Conservation (phyloP, 2,329 filamentous ascomycete genomes). For the Tolypocladium ophioglossoides region DNA sequence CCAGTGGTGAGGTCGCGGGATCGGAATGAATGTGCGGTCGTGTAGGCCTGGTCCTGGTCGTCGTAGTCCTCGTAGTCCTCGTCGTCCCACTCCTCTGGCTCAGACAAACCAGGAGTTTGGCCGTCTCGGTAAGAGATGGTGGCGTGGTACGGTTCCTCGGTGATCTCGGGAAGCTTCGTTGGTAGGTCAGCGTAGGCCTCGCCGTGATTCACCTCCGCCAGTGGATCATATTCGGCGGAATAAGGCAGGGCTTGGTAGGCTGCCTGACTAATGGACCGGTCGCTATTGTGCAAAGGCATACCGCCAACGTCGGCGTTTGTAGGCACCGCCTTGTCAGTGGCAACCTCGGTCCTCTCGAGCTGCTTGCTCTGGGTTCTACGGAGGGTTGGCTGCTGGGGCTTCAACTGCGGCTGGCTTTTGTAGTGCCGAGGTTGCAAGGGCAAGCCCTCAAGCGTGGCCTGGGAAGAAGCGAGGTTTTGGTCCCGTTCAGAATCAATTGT, state of each 20-base stretch:
- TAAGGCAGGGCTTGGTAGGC: conserved; percentile 18
- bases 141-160: conserved; percentile 16
- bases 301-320: conserved; percentile 4
- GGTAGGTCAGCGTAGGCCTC: conserved; percentile 12
- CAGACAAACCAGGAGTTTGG: conserved; percentile 19
- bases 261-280: conserved; percentile 10
- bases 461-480: neutral
- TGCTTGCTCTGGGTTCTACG: conserved; percentile 35
- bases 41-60: conserved; percentile 55
- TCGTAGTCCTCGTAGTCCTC: conserved; percentile 62
- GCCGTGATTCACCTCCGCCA: conserved; percentile 12
- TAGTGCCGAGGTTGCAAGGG: conserved; percentile 33
- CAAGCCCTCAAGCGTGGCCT: conserved; percentile 10
- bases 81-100: conserved; percentile 64
- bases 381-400: conserved; percentile 27
- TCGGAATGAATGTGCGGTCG: conserved; percentile 64
- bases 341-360: conserved; percentile 15
- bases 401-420: conserved; percentile 44
- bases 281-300: conserved; percentile 5
- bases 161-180: conserved; percentile 19
- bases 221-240: conserved; percentile 13
- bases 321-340: conserved; percentile 2
- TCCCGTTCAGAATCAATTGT: conserved; percentile 3
- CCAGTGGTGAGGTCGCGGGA: conserved; percentile 53
- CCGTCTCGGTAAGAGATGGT: conserved; percentile 13